phyloP scores from a whole-genome alignment of 495 filamentous ascomycete genomes.

The Penicilliopsis zonata region DNA sequence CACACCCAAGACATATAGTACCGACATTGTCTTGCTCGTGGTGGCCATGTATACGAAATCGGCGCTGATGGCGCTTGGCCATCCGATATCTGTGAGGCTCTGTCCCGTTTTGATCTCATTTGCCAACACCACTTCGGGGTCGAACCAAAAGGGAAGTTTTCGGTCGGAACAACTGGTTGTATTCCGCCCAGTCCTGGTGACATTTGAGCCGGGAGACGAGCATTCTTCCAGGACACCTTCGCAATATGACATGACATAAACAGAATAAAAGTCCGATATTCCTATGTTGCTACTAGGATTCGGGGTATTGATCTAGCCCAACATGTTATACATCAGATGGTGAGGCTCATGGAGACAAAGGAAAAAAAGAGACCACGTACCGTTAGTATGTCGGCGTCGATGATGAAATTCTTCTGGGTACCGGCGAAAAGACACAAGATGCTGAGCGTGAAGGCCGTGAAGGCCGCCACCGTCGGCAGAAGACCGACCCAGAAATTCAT shows the following conservation, averaged over 20 bases:
- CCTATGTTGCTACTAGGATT: constrained; percentile 38
- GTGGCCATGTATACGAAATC: constrained; percentile 40
- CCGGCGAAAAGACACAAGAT: constrained; percentile 65
- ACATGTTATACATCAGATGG: constrained; percentile 18
- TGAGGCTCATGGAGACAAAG: constrained; percentile 5
- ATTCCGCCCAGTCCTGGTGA: constrained; percentile 32
- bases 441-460: constrained; percentile 53
- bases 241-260: constrained; percentile 61
- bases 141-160: constrained; percentile 42
- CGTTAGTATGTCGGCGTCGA: constrained; percentile 51
- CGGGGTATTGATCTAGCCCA: constrained; percentile 24
- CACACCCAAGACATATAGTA: constrained; percentile 54
- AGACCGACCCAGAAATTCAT: constrained; percentile 1
- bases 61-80: constrained; percentile 50
- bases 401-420: constrained; percentile 43
- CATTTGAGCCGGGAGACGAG: constrained; percentile 11
- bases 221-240: constrained; percentile 44
- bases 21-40: constrained; percentile 42
- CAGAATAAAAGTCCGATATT: constrained; percentile 61
- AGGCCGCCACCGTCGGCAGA: constrained; percentile 20
- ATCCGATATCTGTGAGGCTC: constrained; percentile 42
- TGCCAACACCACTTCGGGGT: constrained; percentile 44
- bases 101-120: constrained; percentile 39
- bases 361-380: constrained; percentile 33
- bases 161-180: constrained; percentile 50